Base-by-base conservation (phyloP, 208 protist species). In the Chromosphaera perkinsii region DNA sequence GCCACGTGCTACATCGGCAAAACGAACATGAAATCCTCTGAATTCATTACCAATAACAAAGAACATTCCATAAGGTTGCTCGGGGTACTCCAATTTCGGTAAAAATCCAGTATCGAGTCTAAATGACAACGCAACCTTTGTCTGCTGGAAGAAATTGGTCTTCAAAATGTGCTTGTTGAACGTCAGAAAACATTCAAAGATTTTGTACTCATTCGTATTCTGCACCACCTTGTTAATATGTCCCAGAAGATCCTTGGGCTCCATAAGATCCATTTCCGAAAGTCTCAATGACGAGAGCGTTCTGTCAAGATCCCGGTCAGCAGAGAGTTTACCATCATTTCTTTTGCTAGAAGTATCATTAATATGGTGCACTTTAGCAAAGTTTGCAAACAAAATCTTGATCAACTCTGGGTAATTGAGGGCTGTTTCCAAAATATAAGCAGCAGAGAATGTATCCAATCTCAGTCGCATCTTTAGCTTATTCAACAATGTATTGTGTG, bases 21-120 rank as follows among this genome's bases (percentile, higher is more conserved):
- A 95, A 76, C 91, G 89, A 24, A 76, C 65, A 72, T 97, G 93
- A 85, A 97, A 97, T 35, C 92, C 92, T 51, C 87, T 83, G 89
- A 94, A 97, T 66, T 93, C 86, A 31, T 69, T 73, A 40, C 88
- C 91, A 22, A 91, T 80, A 48, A 95, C 76, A 56, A 94, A 85
- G 76, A 95, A 87, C 36, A 92, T 66, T 26, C 68, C 68, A 49
- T 55, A 73, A 14, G 35, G 24, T 14, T 14, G 20, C 26, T 45
- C 10, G n/a, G 55, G 33, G 68, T 66, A 73, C 37, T 58, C 68
- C 27, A 17, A 40, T 29, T 35, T n/a, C 27, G 56, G 39, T 17
- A 73, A 48, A 48, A 73, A 66, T 24, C n/a, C 1, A 7, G 68
- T 55, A 24, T 73, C 37, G 4, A 73, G 48, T 29, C 68, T 36